These are phyloP conservation scores for Tilletia indica DNA, from an alignment of 1,284 basidiomycete genomes.

Conservation along the genomic window DNA sequence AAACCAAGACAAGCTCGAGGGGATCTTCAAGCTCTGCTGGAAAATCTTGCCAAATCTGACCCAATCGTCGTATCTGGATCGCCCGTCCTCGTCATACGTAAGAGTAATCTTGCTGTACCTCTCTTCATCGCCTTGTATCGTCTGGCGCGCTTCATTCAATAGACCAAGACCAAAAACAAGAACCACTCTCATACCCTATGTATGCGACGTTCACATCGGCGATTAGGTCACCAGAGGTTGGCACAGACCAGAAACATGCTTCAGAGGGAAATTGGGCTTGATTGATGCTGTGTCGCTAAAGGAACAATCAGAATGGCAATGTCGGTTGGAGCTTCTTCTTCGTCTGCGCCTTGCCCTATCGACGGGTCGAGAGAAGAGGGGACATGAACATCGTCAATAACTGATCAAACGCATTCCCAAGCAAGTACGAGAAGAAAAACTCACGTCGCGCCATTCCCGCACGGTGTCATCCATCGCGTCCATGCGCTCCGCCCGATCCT, in stretches of 20 bases:
- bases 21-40: too few relatives aligned
- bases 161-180: background rate
- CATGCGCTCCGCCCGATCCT: constrained; percentile 14
- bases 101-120: background rate
- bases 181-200: too few relatives aligned
- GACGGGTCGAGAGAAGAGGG: background rate
- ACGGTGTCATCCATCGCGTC: constrained; percentile 10
- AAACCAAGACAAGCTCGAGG: too few relatives aligned
- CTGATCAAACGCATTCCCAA: background rate
- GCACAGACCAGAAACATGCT: too few relatives aligned
- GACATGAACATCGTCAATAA: background rate
- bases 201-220: too few relatives aligned
- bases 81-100: background rate
- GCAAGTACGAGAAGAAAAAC: background rate
- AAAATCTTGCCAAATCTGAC: too few relatives aligned
- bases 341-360: constrained; percentile 2
- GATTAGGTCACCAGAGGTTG: too few relatives aligned
- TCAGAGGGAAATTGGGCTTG: background rate
- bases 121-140: background rate
- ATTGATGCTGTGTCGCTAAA: too few relatives aligned
- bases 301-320: constrained; percentile 7
- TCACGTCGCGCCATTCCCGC: constrained; percentile 14
- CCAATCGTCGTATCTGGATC: too few relatives aligned
- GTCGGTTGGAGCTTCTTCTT: constrained; percentile 16
- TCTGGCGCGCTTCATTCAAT: constrained; percentile 3